phyloP scores from a whole-genome alignment of 169 alveolate species.

The Plasmodium fragile region DNA sequence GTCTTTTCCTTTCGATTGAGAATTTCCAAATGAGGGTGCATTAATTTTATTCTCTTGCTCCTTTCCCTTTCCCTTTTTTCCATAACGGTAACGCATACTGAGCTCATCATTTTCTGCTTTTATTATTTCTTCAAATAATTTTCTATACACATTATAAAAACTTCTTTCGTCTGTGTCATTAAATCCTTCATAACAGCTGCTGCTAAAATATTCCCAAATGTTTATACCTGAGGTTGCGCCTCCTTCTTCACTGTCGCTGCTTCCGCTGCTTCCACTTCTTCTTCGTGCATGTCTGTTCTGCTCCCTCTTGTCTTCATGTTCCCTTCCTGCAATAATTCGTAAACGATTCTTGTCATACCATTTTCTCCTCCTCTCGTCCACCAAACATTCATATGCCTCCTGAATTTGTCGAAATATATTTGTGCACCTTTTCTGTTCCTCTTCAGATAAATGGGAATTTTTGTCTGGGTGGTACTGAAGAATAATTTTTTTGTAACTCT shows the following conservation, averaged over 20 bases:
- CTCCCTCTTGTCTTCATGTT: background rate
- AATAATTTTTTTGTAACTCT: conserved; percentile 88
- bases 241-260: background rate
- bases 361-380: conserved; percentile 87
- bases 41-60: conserved; percentile 26
- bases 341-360: conserved; percentile 84
- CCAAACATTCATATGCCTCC: conserved; percentile 90
- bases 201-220: conserved; percentile 85
- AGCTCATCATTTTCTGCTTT: conserved; percentile 77
- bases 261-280: background rate
- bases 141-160: conserved; percentile 86
- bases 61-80: conserved; percentile 72
- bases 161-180: conserved; percentile 83
- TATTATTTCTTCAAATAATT: conserved; percentile 84
- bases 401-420: conserved; percentile 86
- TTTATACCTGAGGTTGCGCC: conserved; percentile 80
- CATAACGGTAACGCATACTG: conserved; percentile 72
- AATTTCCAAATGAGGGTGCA: conserved; percentile 84
- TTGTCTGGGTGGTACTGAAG: conserved; percentile 93
- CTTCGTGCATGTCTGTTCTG: background rate
- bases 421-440: conserved; percentile 79
- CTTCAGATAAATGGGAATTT: conserved; percentile 77
- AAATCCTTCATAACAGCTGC: conserved; percentile 76
- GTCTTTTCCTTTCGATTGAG: conserved; percentile 78
- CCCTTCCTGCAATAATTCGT: conserved; percentile 83